Percentiles rank a stretch among this genome's conserved stretches.
Conservation (phyloP, 2,329 filamentous ascomycete genomes). For the Mycosphaerella sp. region DNA sequence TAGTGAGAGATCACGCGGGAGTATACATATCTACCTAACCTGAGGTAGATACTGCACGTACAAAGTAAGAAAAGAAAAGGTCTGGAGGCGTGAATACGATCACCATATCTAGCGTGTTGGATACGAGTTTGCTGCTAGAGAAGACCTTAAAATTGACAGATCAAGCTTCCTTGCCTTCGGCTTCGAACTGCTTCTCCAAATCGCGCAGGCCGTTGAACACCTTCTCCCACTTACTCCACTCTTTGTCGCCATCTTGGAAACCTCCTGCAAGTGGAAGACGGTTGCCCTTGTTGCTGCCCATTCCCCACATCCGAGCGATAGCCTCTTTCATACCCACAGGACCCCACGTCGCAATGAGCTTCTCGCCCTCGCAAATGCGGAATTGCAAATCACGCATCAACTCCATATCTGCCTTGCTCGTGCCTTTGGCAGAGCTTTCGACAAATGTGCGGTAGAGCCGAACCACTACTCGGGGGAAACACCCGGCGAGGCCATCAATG, state of each 20-base stretch:
- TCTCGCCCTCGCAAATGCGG: slow-evolving; percentile 56
- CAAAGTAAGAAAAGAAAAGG: too few species aligned
- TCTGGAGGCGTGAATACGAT: neutral
- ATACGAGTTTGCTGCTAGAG: too few species aligned
- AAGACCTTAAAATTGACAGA: slow-evolving; percentile 8
- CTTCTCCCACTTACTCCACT: slow-evolving; percentile 52
- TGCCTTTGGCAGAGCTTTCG: slow-evolving; percentile 37
- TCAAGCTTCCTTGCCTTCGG: slow-evolving; percentile 20
- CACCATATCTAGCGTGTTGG: neutral
- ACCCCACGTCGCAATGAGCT: slow-evolving; percentile 55
- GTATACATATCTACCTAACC: too few species aligned
- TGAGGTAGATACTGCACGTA: too few species aligned
- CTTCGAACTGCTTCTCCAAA: slow-evolving; percentile 37
- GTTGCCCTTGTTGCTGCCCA: slow-evolving; percentile 55
- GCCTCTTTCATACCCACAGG: slow-evolving; percentile 62
- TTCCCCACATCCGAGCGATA: slow-evolving; percentile 51
- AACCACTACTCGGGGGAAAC: slow-evolving; percentile 59
- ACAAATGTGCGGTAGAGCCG: slow-evolving; percentile 50
- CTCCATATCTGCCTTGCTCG: slow-evolving; percentile 38
- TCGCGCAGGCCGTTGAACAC: slow-evolving; percentile 42
- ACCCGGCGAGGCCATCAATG: slow-evolving; percentile 60
- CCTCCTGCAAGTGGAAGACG: slow-evolving; percentile 54
- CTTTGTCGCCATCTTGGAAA: slow-evolving; percentile 51
- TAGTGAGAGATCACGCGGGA: too few species aligned
- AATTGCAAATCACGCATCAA: slow-evolving; percentile 55